These are phyloP conservation scores for Nicotiana paniculata DNA, from an alignment of 257 asterid genomes.

Conservation along the genomic window DNA sequence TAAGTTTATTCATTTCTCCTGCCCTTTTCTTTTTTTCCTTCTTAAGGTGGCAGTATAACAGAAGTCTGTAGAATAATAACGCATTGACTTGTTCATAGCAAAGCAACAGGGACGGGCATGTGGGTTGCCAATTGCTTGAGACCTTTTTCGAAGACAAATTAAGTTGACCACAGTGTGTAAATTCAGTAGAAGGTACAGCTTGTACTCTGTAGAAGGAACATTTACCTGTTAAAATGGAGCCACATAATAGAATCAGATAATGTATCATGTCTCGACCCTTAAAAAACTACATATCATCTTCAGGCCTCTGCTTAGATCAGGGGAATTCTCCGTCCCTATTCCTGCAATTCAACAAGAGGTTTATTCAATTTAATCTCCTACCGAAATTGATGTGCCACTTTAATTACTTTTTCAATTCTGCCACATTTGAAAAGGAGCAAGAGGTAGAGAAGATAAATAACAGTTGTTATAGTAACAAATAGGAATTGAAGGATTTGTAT, in stretches of 20 bases:
- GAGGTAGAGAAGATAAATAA: not conserved
- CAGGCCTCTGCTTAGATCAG: not conserved
- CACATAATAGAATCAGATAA: slow-evolving; percentile 2
- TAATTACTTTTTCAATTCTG: not conserved
- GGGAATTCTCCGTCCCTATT: not conserved
- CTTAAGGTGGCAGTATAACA: not conserved
- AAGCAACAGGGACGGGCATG: not conserved
- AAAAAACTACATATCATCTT: not conserved
- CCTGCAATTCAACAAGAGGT: slow-evolving; percentile 1
- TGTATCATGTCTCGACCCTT: not conserved
- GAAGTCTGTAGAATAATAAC: not conserved
- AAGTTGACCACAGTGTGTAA: not conserved
- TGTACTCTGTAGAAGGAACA: not conserved
- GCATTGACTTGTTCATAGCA: not conserved
- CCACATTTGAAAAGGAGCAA: not conserved
- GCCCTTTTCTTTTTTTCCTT: not conserved
- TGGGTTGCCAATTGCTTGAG: not conserved
- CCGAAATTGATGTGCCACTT: not conserved
- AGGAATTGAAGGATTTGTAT: not conserved
- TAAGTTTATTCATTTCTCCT: not conserved
- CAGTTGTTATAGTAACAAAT: not conserved
- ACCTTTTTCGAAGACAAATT: not conserved
- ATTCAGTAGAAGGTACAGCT: not conserved
- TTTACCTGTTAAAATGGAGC: not conserved
- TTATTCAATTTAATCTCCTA: not conserved